Evolutionary conservation across 1,139 yeast genomes (phyloP), one percentile per base, ranked within the genome.

Genomic region (Pichia cactophila): DNA sequence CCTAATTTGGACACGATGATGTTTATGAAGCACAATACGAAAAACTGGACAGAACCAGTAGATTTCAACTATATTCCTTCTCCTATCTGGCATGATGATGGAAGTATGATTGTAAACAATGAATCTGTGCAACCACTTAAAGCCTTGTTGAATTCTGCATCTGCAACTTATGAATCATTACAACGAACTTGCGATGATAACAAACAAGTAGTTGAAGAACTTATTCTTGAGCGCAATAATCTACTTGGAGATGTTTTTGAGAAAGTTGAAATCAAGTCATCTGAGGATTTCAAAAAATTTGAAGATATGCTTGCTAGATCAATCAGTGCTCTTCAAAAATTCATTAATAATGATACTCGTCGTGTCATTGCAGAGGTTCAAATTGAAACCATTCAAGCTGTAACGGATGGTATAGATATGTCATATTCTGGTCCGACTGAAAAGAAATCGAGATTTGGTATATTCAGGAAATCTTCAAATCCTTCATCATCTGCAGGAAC

Each of bases 31-130:
- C 99, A 94, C 67, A 94, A 94, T 62, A 52, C 70, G 26, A 75
- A 75, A 36, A 71, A 69, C 26, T 92, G 97, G 97, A 72, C 73
- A 44, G 97, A 89, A 60, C 98, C 97, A 0, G 71, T 71, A 6
- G 97, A 92, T 66, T 87, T 84, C 62, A 77, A 79, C 57, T 94
- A 84, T 61, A 78, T 87, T 56, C 97, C 97, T 1, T 83, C 95
- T 40, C 82, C 90, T 35, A 85, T 94, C 45, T 94, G 98, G 98
- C 97, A 90, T 66, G 98, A 92, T 61, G 97, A 92, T 65, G 96
- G 89, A 56, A 72, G 78, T 44, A 80, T 92, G 69, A 72, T 82
- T 16, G 75, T 79, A 2, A 75, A 77, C 20, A 54, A 49, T 16
- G 76, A 77, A 1, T 92, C 88, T 58, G 71, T 88, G 56, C 74